phyloP scores from a whole-genome alignment of 345 rosid species.

The Syzygium grande region DNA sequence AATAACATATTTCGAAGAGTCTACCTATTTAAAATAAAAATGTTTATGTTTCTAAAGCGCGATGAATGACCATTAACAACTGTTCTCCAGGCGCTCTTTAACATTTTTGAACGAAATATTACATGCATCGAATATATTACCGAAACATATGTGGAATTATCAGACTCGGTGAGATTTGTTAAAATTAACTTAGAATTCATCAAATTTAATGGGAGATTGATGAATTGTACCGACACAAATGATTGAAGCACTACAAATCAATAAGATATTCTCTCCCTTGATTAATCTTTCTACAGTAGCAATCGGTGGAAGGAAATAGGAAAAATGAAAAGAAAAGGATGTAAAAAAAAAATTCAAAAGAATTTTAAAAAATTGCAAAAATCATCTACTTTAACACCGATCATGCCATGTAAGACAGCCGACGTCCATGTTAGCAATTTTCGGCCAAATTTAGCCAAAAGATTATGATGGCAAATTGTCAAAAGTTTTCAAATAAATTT shows the following conservation, averaged over 20 bases:
- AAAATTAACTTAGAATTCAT: background rate
- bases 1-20: background rate
- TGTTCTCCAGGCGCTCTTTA: background rate
- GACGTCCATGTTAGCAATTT: fast-evolving
- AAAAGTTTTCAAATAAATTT: background rate
- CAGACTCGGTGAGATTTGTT: background rate
- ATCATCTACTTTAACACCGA: background rate
- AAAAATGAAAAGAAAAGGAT: too few relatives aligned
- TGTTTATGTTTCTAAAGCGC: background rate
- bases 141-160: background rate
- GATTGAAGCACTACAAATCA: background rate
- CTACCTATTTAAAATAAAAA: background rate
- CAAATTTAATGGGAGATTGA: background rate
- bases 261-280: background rate
- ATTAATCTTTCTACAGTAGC: too few relatives aligned
- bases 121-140: background rate
- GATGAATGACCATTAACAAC: background rate
- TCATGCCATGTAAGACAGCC: background rate
- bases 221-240: background rate
- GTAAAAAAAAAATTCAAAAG: too few relatives aligned
- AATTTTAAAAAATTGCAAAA: background rate
- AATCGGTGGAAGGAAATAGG: background rate
- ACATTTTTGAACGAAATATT: background rate
- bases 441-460: background rate
- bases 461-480: background rate